Evolutionary conservation across 495 filamentous ascomycete species (phyloP).

Genomic region (Aspergillus carlsbadensis): DNA sequence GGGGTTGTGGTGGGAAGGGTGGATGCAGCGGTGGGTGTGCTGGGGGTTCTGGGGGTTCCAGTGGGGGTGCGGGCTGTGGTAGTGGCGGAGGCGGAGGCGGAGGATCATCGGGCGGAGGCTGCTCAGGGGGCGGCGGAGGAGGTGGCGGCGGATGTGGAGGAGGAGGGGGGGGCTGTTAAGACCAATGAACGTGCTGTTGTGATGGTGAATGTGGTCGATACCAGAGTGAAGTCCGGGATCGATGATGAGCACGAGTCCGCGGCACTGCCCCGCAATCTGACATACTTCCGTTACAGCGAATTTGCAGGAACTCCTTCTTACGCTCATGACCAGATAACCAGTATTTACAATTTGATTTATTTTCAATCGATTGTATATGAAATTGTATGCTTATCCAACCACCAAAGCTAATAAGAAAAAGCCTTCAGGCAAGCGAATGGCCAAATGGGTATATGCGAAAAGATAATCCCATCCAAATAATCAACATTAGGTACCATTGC

Average conservation of each 20-base stretch:
- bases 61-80: conserved; percentile 41
- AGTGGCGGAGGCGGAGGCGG: conserved; percentile 36
- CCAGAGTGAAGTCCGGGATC: neutral
- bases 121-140: conserved; percentile 35
- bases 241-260: neutral
- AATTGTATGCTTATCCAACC: neutral
- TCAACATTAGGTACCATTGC: conserved; percentile 8
- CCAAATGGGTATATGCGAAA: neutral
- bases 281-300: too few relatives aligned
- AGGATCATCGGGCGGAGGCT: conserved; percentile 12
- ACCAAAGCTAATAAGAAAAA: neutral
- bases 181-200: conserved; percentile 1
- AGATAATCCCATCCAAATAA: neutral
- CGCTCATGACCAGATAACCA: too few relatives aligned
- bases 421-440: neutral
- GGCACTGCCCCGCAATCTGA: too few relatives aligned
- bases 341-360: neutral
- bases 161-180: conserved; percentile 20
- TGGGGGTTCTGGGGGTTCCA: conserved; percentile 33
- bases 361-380: neutral
- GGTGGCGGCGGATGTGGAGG: conserved; percentile 25
- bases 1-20: conserved; percentile 46
- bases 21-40: conserved; percentile 30
- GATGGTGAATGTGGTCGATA: neutral
- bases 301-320: too few relatives aligned